phyloP scores from a whole-genome alignment of 2,329 filamentous ascomycete genomes.

The Cladosporium colombiae region DNA sequence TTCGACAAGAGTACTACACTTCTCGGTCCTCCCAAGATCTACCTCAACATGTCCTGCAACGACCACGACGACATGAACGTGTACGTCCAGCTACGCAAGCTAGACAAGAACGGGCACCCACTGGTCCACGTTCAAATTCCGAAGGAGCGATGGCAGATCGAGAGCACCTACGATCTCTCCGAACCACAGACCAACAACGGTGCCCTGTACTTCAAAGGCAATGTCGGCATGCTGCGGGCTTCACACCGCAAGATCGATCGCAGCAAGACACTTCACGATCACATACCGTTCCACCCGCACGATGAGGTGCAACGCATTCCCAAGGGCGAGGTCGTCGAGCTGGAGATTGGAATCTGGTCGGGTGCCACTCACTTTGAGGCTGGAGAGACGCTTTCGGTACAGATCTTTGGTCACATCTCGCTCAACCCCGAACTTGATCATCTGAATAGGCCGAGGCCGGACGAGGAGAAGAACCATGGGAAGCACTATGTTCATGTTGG shows the following conservation, averaged over 20 bases:
- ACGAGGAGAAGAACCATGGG: background rate
- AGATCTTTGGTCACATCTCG: slow-evolving; percentile 2
- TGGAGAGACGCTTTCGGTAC: slow-evolving; percentile 28
- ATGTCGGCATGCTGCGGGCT: slow-evolving; percentile 12
- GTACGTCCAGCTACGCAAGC: slow-evolving; percentile 24
- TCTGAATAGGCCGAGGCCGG: background rate
- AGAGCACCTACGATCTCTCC: slow-evolving; percentile 44
- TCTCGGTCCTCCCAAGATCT: slow-evolving; percentile 49
- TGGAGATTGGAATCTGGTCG: slow-evolving; percentile 52
- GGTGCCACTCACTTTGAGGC: slow-evolving; percentile 49
- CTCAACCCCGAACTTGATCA: background rate
- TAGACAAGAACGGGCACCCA: slow-evolving; percentile 6
- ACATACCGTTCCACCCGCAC: slow-evolving; percentile 13
- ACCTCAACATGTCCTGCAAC: slow-evolving; percentile 35
- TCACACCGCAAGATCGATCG: slow-evolving; percentile 3
- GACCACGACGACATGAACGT: slow-evolving; percentile 26
- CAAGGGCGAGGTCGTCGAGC: slow-evolving; percentile 43
- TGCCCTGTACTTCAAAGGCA: background rate
- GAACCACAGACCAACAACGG: background rate
- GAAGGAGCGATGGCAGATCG: slow-evolving; percentile 20
- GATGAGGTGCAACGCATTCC: slow-evolving; percentile 3
- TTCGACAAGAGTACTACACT: slow-evolving; percentile 45
- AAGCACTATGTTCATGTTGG: slow-evolving; percentile 11
- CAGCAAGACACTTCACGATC: background rate
- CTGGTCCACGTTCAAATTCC: slow-evolving; percentile 20